Evolutionary conservation across 108 stramenopile species (phyloP).

Genomic region (Fistulifera pelliculosa): DNA sequence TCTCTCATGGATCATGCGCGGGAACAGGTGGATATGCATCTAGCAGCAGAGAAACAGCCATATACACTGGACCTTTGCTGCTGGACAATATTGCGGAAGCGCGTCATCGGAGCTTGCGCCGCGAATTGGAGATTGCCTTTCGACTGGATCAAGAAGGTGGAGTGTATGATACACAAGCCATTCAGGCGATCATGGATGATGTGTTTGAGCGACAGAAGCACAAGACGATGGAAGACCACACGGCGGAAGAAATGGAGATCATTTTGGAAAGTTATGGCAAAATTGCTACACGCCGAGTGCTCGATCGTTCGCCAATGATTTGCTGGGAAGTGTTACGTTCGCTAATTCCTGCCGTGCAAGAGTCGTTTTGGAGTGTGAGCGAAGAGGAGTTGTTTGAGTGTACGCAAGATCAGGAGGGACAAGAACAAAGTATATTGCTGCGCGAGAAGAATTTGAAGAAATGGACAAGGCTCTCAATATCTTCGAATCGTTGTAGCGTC

Average conservation of each 20-base stretch:
- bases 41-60: slow-evolving; percentile 44
- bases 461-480: too few species aligned
- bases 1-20: slow-evolving; percentile 17
- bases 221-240: slow-evolving; percentile 35
- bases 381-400: neutral
- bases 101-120: slow-evolving; percentile 31
- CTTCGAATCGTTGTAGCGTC: too few species aligned
- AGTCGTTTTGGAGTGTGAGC: neutral
- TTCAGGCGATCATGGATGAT: slow-evolving; percentile 34
- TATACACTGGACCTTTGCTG: slow-evolving; percentile 52
- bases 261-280: slow-evolving; percentile 49
- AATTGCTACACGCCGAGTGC: slow-evolving; percentile 50
- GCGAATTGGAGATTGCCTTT: slow-evolving; percentile 40
- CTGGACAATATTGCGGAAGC: slow-evolving; percentile 40
- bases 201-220: slow-evolving; percentile 44
- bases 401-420: neutral
- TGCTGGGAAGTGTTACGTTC: slow-evolving; percentile 44
- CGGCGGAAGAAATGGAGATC: slow-evolving; percentile 65
- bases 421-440: too few species aligned
- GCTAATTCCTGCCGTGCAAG: slow-evolving; percentile 1
- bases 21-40: slow-evolving; percentile 33
- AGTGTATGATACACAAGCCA: slow-evolving; percentile 26
- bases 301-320: slow-evolving; percentile 66
- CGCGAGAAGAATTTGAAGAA: too few species aligned
- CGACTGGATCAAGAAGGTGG: slow-evolving; percentile 23